Percentiles rank a stretch among this genome's conserved stretches.
phyloP scores from a whole-genome alignment of 345 rosid genomes.

The Laguncularia racemosa region DNA sequence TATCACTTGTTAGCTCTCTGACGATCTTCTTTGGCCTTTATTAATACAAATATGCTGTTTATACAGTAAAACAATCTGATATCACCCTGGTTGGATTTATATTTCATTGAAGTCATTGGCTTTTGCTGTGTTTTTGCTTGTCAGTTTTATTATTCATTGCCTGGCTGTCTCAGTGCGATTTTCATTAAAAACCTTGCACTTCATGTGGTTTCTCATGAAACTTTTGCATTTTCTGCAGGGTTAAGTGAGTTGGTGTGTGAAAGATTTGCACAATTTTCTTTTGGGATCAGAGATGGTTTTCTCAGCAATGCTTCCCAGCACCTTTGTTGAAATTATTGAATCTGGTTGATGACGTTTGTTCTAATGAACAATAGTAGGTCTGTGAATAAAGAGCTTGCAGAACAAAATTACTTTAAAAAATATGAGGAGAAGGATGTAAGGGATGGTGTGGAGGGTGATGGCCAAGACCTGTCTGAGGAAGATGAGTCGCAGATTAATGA shows the following conservation, averaged over 20 bases:
- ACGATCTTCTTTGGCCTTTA: no score
- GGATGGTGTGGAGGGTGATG: conserved; percentile 26
- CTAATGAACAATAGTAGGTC: conserved; percentile 23
- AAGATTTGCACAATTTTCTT: conserved; percentile 22
- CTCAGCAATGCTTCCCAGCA: conserved; percentile 5
- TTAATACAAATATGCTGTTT: no score
- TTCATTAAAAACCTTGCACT: conserved; percentile 4
- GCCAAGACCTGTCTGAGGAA: conserved; percentile 38
- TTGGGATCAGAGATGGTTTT: conserved; percentile 13
- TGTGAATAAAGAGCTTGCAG: conserved; percentile 16
- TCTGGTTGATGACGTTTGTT: conserved; percentile 34
- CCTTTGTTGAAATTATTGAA: conserved; percentile 23
- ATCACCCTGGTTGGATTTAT: no score
- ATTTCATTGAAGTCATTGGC: no score
- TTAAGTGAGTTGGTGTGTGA: neutral
- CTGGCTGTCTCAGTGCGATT: conserved; percentile 1
- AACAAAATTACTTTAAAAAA: conserved; percentile 15
- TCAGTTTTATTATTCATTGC: no score
- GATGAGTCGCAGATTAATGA: conserved; percentile 31
- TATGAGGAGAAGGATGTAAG: conserved; percentile 21
- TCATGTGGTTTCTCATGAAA: neutral
- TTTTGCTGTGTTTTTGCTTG: no score
- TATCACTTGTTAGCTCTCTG: no score
- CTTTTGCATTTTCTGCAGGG: neutral
- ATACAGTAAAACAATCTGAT: no score